Evolutionary conservation across 805 yeast species (phyloP), one percentile per base, ranked within the genome.

Genomic region (Naumovozyma baii): DNA sequence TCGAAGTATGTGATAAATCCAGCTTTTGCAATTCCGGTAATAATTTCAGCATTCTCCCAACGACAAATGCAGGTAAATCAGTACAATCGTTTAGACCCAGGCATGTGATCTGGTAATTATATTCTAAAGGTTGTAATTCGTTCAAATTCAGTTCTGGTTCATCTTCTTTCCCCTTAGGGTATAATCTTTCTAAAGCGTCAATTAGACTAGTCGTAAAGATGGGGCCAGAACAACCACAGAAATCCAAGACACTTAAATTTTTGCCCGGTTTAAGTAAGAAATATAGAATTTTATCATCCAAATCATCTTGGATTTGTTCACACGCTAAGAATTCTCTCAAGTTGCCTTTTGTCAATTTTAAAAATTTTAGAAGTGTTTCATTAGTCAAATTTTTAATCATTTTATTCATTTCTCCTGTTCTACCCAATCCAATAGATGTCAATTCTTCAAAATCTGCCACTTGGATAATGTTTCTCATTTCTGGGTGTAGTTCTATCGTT

Each of bases 361-460:
- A 66, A 41, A 85, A 83, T 17, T 74, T 67, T 34, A 73, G 59
- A 18, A 87, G 76, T 2, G 95, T 87, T 19, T 66, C 64, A 31
- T 80, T 69, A 0, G 95, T 87, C 31, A 87, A 85, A 83, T 84
- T 83, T 61, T 87, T 94, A 50, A 87, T 87, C 61, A 83, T 94
- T 59, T 76, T 80, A 62, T 83, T 88, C 95, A 87, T 87, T 49
- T 80, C 73, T 9, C 83, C 85, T 0, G 96, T 83, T 47, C 96
- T 69, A 2, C 96, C 96, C 36, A 87, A 68, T 0, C 96, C 96
- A 36, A 88, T 78, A 0, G 90, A 80, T 1, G 96, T 86, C 60
- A 87, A 81, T 49, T 83, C 90, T 52, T 83, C 83, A 52, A 87
- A 88, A 63, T 87, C 96, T 50, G 88, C 72, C 38, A 80, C 77